Conservation (phyloP, 176 grass and related monocot species). For the Echinochloa phyllopogon region DNA sequence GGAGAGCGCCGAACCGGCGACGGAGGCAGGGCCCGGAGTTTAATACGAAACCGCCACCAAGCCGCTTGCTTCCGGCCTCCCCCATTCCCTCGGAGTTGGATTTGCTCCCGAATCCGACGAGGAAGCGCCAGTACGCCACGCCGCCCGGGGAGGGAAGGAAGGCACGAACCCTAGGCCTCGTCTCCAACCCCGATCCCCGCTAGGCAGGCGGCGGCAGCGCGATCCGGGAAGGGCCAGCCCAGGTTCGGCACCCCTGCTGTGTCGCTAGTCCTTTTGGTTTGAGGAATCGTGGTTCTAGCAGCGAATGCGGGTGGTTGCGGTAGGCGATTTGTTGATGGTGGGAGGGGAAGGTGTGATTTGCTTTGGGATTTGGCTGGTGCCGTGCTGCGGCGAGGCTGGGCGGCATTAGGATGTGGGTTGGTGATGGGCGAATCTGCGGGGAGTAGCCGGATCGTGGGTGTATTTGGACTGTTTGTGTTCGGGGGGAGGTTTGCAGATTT, state of each 20-base stretch:
- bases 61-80: slow-evolving; percentile 16
- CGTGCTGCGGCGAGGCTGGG: neutral
- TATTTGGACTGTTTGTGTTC: neutral
- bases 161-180: neutral
- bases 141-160: neutral
- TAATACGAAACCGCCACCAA: slow-evolving; percentile 42
- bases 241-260: slow-evolving; percentile 1
- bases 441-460: neutral
- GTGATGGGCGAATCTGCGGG: neutral
- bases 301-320: slow-evolving; percentile 28
- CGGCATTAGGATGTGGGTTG: neutral
- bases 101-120: slow-evolving; percentile 32
- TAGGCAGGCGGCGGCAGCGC: neutral
- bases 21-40: neutral
- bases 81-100: slow-evolving; percentile 35
- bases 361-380: neutral
- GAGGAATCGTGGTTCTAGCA: neutral
- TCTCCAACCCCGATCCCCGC: neutral
- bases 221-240: neutral
- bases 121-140: slow-evolving; percentile 12
- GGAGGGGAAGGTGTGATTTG: neutral
- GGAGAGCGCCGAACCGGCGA: neutral
- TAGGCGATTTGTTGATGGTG: neutral
- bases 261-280: neutral
- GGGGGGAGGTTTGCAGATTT: neutral